Base-by-base conservation (phyloP, 1,139 yeast genomes). In the Eremothecium cymbalariae region DNA sequence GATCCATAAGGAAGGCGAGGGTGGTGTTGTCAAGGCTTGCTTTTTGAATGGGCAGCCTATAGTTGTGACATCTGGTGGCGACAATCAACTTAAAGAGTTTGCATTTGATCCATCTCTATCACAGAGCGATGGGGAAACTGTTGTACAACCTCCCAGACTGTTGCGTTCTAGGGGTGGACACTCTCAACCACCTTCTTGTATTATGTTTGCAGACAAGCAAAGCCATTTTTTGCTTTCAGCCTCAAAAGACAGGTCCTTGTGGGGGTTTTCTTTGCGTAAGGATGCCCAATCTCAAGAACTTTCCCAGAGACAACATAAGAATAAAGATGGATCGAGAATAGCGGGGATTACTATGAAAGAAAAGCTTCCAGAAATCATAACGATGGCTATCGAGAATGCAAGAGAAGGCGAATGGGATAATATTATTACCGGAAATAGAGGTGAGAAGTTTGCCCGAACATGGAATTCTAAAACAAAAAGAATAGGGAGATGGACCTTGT, bases 141-240 rank as follows among this genome's bases (percentile, higher is more conserved):
- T 85, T 20, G 77, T 80, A 4, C 74, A 93, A 5, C 95, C 97
- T 1, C 98, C 98, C 25, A 77, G 98, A 55, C 77, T 80, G 43
- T 68, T 93, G 49, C 75, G 98, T 58, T 82, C 94, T 0, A 74
- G 98, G 56, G 97, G 97, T 48, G 99, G 99, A 9, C 98, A 93
- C 58, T 77, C 95, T 3, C 81, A 85, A 15, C 95, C 98, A 5
- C 94, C 98, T 3, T 68, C 81, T 1, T 62, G 75, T 8, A 77
- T 93, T 32, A 66, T 68, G 23, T 93, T 90, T 57, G 85, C 94
- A 3, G 82, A 83, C 47, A 73, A 75, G 13, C 78, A 74, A 43
- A 77, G 95, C 1, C 98, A 93, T 59, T 84, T 77, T 59, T 57
- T 93, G 20, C 69, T 84, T 38, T 83, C 95, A 43, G 94, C 94